Evolutionary conservation across 1,284 basidiomycete species (phyloP).

Genomic region (Ganoderma resinaceum): DNA sequence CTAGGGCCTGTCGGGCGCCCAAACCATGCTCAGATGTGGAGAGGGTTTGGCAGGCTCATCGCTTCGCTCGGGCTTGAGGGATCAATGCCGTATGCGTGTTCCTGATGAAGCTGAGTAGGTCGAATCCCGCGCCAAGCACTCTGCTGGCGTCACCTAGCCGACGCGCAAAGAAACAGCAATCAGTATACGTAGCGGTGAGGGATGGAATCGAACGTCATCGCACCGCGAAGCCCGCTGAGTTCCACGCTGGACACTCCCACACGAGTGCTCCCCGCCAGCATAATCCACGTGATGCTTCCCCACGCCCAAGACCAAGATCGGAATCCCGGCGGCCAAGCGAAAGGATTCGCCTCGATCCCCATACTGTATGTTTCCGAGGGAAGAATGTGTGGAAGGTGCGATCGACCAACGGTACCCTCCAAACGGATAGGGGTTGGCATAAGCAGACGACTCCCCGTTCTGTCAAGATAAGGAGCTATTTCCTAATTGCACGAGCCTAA

Average conservation of each 20-base stretch:
- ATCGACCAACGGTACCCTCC: neutral
- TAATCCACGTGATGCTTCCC: neutral
- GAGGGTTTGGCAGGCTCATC: neutral
- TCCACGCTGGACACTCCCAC: neutral
- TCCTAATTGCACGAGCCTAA: neutral
- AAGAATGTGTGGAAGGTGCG: neutral
- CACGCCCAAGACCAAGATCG: neutral
- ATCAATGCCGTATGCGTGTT: neutral
- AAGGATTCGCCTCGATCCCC: neutral
- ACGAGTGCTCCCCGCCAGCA: neutral
- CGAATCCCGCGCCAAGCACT: neutral
- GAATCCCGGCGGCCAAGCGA: neutral
- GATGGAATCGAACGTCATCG: neutral
- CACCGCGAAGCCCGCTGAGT: neutral
- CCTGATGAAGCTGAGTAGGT: neutral
- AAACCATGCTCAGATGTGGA: neutral
- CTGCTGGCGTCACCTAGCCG: neutral
- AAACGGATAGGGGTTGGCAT: neutral
- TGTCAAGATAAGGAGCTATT: neutral
- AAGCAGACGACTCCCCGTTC: neutral
- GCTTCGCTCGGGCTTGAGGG: neutral
- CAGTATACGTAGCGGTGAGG: neutral
- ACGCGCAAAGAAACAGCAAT: neutral
- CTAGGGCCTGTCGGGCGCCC: neutral
- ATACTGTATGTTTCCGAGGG: neutral